Conservation (phyloP, 306 rosid species). For the Trichosanthes cucumerina region DNA sequence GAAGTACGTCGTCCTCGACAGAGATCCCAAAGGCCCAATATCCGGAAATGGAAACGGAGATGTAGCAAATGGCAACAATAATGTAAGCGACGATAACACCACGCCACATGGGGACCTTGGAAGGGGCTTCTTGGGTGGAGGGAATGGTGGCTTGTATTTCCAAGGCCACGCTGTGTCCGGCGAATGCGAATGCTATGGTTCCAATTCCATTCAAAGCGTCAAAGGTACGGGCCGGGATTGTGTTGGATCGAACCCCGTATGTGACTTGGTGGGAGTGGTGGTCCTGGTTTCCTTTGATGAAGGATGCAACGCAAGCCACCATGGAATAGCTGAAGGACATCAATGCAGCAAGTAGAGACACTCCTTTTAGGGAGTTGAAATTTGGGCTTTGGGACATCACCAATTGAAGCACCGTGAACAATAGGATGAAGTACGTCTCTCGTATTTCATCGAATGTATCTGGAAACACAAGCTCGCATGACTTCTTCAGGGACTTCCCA, state of each 20-base stretch:
- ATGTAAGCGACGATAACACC: slow-evolving; percentile 41
- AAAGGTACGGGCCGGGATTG: slow-evolving; percentile 15
- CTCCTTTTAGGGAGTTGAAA: slow-evolving; percentile 39
- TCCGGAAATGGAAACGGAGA: slow-evolving; percentile 37
- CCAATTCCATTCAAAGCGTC: slow-evolving; percentile 50
- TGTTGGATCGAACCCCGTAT: slow-evolving; percentile 28
- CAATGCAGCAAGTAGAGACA: slow-evolving; percentile 46
- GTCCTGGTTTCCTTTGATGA: slow-evolving; percentile 6
- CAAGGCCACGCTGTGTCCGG: slow-evolving; percentile 48
- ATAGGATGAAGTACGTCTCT: slow-evolving; percentile 36
- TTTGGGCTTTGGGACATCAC: slow-evolving; percentile 53
- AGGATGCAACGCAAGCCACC: slow-evolving; percentile 33
- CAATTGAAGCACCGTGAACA: slow-evolving; percentile 26
- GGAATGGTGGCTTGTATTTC: slow-evolving; percentile 80
- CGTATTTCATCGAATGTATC: neutral
- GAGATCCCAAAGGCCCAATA: slow-evolving; percentile 55
- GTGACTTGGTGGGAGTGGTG: slow-evolving; percentile 6
- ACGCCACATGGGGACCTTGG: slow-evolving; percentile 58
- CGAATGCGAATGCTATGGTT: slow-evolving; percentile 62
- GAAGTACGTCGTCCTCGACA: slow-evolving; percentile 53
- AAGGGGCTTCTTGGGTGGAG: slow-evolving; percentile 36
- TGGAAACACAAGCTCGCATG: slow-evolving; percentile 10
- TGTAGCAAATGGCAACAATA: slow-evolving; percentile 39
- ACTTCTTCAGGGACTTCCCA: slow-evolving; percentile 58
- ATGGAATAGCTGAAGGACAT: slow-evolving; percentile 50